Evolutionary conservation across 495 filamentous ascomycete species (phyloP), one percentile per base, ranked within the genome.

Genomic region (Neurospora pannonica): DNA sequence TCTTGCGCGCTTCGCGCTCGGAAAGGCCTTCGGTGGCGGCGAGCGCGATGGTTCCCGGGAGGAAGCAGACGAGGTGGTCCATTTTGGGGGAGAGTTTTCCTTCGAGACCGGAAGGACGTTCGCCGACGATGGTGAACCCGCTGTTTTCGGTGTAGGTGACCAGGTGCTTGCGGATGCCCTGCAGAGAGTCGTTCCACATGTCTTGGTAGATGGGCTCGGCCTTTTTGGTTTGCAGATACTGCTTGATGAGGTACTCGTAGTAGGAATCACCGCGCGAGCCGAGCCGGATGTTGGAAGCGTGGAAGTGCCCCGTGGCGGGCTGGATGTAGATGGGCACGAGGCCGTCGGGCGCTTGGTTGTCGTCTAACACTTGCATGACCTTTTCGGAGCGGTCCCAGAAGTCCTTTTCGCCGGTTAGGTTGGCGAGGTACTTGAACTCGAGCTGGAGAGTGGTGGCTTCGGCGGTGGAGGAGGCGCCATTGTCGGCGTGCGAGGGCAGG

Each of bases 51-150:
- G 95, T 97, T 39, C 96, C 97, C 0, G 96, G 95, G 88, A 98
- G 92, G 86, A 98, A 99, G 85, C 96, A 99, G 46, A 95, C 95
- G 9, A 98, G 86, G 81, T 99, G 96, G 79, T 98, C 96, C 97
- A 99, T 98, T 83, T 98, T 98, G 24, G 95, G 93, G 0, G 86
- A 88, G 8, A 97, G 78, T 0, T 80, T 70, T 2, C 85, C 83
- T 31, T 87, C 79, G 15, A 99, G 84, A 15, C 97, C 97, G 38
- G 84, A 82, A 0, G 93, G 95, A 24, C 93, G 90, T 81, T 99
- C 96, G 40, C 89, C 95, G 37, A 98, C 88, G 70, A 98, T 89
- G 39, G 95, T 95, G 75, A 97, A 89, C 71, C 90, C 88, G 3
- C 91, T 91, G 9, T 91, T 89, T 71, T 90, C 88, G 5, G 94